A percentile compares a stretch with the other conserved stretches of the same genome.
Evolutionary conservation across 805 yeast species (phyloP).

Genomic region (Starmera dryadoides): DNA sequence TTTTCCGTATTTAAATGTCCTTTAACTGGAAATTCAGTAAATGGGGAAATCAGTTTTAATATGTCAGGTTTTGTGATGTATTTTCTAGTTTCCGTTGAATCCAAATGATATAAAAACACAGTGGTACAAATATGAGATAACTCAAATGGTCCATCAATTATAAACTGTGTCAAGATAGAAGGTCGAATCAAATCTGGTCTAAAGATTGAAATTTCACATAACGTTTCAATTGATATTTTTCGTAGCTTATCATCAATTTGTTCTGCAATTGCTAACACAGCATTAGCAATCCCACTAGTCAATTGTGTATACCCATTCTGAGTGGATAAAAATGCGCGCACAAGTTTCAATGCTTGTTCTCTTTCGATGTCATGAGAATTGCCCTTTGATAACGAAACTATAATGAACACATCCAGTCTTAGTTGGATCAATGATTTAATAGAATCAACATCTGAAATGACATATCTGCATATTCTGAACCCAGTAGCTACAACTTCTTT

Average conservation of each 20-base stretch:
- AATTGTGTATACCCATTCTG: constrained; percentile 45
- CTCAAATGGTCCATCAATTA: constrained; percentile 47
- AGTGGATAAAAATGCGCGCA: constrained; percentile 54
- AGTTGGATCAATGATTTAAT: constrained; percentile 44
- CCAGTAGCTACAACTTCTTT: constrained; percentile 69
- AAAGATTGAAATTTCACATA: constrained; percentile 42
- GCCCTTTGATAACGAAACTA: constrained; percentile 58
- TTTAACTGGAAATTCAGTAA: constrained; percentile 52
- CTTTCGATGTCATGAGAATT: constrained; percentile 52
- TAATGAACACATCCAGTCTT: constrained; percentile 55
- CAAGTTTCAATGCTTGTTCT: constrained; percentile 67
- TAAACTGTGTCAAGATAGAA: constrained; percentile 36
- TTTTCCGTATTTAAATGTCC: constrained; percentile 43
- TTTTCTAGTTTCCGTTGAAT: constrained; percentile 44
- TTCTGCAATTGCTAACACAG: constrained; percentile 59
- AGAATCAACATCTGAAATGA: constrained; percentile 48
- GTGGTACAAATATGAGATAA: constrained; percentile 34
- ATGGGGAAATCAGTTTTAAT: constrained; percentile 56
- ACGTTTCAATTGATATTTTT: constrained; percentile 42
- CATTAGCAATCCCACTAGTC: constrained; percentile 57
- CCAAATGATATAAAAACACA: constrained; percentile 49
- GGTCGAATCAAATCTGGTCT: constrained; percentile 34
- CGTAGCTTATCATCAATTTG: constrained; percentile 43
- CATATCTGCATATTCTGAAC: constrained; percentile 62
- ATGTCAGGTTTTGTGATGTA: constrained; percentile 55